phyloP scores from a whole-genome alignment of 2,329 filamentous ascomycete species.

The Pestalotiopsis sp. region DNA sequence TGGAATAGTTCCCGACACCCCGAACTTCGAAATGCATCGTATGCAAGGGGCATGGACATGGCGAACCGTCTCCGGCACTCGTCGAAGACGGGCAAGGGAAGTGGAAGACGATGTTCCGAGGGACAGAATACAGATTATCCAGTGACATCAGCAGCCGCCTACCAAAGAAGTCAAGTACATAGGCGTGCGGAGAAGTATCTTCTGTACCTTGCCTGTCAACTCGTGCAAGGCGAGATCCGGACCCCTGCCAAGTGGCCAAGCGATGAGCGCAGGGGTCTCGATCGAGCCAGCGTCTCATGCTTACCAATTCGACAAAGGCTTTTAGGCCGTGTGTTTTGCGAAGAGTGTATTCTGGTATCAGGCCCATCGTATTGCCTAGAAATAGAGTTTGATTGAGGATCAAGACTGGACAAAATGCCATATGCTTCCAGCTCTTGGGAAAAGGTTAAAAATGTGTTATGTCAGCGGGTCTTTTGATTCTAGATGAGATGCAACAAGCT shows the following conservation, averaged over 20 bases:
- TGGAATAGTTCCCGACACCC: not conserved
- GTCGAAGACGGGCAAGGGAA: not conserved
- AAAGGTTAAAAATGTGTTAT: not conserved
- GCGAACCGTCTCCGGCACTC: not conserved
- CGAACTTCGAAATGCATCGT: not conserved
- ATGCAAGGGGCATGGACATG: not conserved
- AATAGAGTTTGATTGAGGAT: slow-evolving; percentile 1
- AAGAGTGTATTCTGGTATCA: not conserved
- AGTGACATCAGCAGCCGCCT: not conserved
- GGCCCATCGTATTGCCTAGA: not conserved
- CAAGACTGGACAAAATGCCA: not conserved
- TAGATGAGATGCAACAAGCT: not conserved
- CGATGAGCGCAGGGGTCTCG: not conserved
- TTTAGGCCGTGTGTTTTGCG: not conserved
- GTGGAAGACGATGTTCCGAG: slow-evolving; percentile 10
- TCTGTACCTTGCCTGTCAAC: too few species aligned
- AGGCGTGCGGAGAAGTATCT: not conserved
- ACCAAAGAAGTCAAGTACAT: not conserved
- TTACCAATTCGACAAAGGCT: not conserved
- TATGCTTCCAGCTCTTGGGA: not conserved
- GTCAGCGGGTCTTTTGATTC: not conserved
- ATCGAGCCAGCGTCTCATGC: not conserved
- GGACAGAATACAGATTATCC: not conserved
- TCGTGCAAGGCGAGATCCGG: not conserved
- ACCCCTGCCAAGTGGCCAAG: slow-evolving; percentile 7